phyloP scores from a whole-genome alignment of 169 alveolate genomes.

The Plasmodium fragile region DNA sequence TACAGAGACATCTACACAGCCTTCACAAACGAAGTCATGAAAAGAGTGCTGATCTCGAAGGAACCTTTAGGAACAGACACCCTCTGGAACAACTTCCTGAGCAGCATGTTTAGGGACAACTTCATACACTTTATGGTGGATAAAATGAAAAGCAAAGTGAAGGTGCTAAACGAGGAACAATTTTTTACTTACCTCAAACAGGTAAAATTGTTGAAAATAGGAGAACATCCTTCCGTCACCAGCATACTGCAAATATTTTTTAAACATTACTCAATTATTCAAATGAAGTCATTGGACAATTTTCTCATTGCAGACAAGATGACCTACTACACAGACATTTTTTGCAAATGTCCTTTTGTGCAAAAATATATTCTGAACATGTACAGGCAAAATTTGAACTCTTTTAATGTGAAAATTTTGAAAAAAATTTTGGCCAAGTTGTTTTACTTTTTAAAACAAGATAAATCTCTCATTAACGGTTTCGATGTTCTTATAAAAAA shows the following conservation, averaged over 20 bases:
- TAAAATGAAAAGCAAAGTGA: conserved; percentile 8
- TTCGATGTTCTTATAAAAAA: conserved; percentile 45
- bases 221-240: conserved; percentile 17
- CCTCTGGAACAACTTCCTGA: conserved; percentile 42
- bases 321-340: conserved; percentile 68
- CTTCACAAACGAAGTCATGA: conserved; percentile 41
- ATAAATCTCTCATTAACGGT: conserved; percentile 51
- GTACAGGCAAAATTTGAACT: conserved; percentile 37
- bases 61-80: conserved; percentile 4
- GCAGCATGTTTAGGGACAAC: conserved; percentile 57
- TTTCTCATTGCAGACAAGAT: conserved; percentile 41
- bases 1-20: conserved; percentile 41
- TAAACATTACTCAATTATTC: conserved; percentile 16
- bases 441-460: conserved; percentile 15
- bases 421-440: conserved; percentile 54
- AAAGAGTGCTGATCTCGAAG: conserved; percentile 21
- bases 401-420: conserved; percentile 42
- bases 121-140: conserved; percentile 27
- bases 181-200: conserved; percentile 30
- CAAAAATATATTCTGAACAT: conserved; percentile 63
- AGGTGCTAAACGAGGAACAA: conserved; percentile 34
- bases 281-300: conserved; percentile 29
- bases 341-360: conserved; percentile 41
- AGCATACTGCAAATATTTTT: conserved; percentile 7
- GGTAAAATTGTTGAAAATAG: conserved; percentile 24